These are phyloP conservation scores for Clavispora phyllophila DNA, from an alignment of 805 yeast genomes.

Conservation along the genomic window DNA sequence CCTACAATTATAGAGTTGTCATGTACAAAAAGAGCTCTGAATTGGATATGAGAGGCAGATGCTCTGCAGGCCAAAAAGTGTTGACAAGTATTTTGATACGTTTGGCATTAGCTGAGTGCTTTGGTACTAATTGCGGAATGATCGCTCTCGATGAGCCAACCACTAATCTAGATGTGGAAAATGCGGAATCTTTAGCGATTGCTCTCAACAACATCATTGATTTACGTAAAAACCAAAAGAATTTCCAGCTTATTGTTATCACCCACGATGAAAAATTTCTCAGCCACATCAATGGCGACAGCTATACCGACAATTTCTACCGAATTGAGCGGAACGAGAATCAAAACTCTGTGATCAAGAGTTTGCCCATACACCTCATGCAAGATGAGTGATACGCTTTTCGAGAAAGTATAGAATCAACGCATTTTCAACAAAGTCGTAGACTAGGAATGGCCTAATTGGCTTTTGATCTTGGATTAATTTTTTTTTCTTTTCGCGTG, in stretches of 20 bases:
- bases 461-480: too few relatives aligned
- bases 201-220: slow-evolving; percentile 74
- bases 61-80: slow-evolving; percentile 97
- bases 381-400: slow-evolving; percentile 25
- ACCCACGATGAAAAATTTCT: slow-evolving; percentile 95
- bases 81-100: slow-evolving; percentile 88
- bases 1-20: slow-evolving; percentile 89
- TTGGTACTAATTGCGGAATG: slow-evolving; percentile 92
- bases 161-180: slow-evolving; percentile 86
- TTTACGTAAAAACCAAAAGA: slow-evolving; percentile 68
- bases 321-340: slow-evolving; percentile 74
- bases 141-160: slow-evolving; percentile 98
- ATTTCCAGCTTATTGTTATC: slow-evolving; percentile 91
- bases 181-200: slow-evolving; percentile 80
- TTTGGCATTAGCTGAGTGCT: slow-evolving; percentile 89
- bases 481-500: too few relatives aligned
- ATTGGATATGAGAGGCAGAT: slow-evolving; percentile 95
- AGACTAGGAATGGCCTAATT: too few relatives aligned
- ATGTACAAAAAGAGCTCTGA: slow-evolving; percentile 92
- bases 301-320: slow-evolving; percentile 83
- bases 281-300: slow-evolving; percentile 76
- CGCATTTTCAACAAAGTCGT: too few relatives aligned
- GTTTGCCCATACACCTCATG: slow-evolving; percentile 37
- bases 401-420: too few relatives aligned
- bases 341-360: slow-evolving; percentile 70